phyloP scores from a whole-genome alignment of 768 basidiomycete species.

The Xerocomus brunneocitrinus region DNA sequence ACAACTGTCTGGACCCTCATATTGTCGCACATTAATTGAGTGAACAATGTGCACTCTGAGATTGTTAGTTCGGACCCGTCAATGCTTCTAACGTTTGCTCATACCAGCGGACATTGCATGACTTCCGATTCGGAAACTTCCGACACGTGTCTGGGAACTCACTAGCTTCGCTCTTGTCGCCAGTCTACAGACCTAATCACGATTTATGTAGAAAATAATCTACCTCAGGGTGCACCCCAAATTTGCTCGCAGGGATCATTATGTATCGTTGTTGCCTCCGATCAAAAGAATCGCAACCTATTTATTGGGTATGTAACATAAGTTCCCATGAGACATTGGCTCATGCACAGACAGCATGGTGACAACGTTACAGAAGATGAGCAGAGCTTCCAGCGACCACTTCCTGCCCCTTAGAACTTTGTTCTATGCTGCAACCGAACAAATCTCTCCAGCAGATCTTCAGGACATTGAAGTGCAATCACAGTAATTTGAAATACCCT shows the following conservation, averaged over 20 bases:
- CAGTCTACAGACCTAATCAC: constrained; percentile 9
- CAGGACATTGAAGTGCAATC: constrained; percentile 1
- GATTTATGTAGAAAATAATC: constrained; percentile 12
- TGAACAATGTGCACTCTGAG: neutral
- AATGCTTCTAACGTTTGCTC: neutral
- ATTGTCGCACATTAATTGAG: constrained; percentile 7
- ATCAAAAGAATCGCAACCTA: constrained; percentile 18
- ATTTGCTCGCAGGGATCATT: constrained; percentile 26
- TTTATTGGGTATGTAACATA: constrained; percentile 12
- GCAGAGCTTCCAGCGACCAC: constrained; percentile 2
- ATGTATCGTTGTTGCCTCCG: constrained; percentile 26
- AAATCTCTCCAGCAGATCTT: constrained; percentile 11
- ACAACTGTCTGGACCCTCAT: constrained; percentile 3
- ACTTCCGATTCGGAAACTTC: constrained; percentile 24
- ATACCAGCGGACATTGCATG: constrained; percentile 5
- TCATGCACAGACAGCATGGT: constrained; percentile 19
- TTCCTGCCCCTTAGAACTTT: constrained; percentile 10
- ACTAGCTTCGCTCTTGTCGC: constrained; percentile 5
- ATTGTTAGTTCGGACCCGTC: constrained; percentile 23
- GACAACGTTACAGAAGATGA: constrained; percentile 22
- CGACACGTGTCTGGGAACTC: constrained; percentile 3
- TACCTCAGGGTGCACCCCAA: constrained; percentile 32
- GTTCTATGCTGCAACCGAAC: constrained; percentile 4
- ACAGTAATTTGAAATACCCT: constrained; percentile 29
- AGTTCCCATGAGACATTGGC: constrained; percentile 9